These are phyloP conservation scores for Ceratobasidium sp. DNA, from an alignment of 1,284 basidiomycete genomes.

Conservation along the genomic window DNA sequence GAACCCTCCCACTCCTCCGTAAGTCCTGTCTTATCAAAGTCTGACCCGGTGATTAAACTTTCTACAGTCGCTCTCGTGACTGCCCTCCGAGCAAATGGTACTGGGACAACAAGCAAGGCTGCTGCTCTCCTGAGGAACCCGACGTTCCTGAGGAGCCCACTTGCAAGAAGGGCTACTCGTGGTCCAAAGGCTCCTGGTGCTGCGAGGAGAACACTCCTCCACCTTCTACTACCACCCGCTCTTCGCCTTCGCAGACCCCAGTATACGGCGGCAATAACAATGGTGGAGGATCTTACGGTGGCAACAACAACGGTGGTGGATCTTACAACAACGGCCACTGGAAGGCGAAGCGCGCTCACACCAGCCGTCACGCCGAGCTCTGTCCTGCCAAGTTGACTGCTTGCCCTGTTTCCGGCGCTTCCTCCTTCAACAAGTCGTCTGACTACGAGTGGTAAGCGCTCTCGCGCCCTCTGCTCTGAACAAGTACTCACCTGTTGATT, in stretches of 20 bases:
- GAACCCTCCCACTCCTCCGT: constrained; percentile 36
- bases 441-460: constrained; percentile 63
- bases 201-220: constrained; percentile 44
- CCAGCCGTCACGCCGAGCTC: constrained; percentile 53
- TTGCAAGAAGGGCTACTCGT: constrained; percentile 23
- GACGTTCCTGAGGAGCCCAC: constrained; percentile 30
- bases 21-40: not conserved
- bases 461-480: not conserved
- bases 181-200: constrained; percentile 32
- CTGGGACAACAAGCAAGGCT: constrained; percentile 52
- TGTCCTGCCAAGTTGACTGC: constrained; percentile 66
- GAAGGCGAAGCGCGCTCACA: constrained; percentile 45
- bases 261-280: constrained; percentile 26
- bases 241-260: constrained; percentile 51
- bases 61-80: constrained; percentile 16
- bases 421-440: constrained; percentile 13
- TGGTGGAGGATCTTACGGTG: constrained; percentile 41
- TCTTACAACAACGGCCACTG: not conserved
- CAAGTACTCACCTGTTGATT: not conserved
- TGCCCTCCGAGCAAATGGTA: constrained; percentile 47
- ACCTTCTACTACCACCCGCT: constrained; percentile 49
- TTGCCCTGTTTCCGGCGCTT: constrained; percentile 60
- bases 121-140: constrained; percentile 55
- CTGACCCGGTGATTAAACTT: not conserved
- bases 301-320: constrained; percentile 48